Conservation (phyloP, 257 asterid genomes). For the Misopates orontium region DNA sequence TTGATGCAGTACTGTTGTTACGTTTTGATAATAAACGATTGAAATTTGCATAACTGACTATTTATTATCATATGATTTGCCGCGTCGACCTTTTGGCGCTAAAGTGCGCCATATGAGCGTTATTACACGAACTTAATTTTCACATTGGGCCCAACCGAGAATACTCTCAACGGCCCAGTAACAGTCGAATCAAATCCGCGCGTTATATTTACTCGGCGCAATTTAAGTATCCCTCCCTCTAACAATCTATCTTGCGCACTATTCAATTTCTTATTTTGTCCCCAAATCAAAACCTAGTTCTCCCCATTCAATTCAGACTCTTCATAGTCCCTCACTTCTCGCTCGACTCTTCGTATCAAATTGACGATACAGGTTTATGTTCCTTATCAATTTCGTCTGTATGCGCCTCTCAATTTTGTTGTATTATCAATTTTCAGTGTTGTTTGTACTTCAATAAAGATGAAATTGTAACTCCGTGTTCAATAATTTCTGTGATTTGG, state of each 20-base stretch:
- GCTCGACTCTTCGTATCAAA: background rate
- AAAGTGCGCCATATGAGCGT: background rate
- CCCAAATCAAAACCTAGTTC: constrained; percentile 7
- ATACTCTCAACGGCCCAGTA: constrained; percentile 1
- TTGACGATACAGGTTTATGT: background rate
- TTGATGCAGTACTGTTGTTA: too few relatives aligned
- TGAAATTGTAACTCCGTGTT: too few relatives aligned
- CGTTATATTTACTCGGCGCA: too few relatives aligned
- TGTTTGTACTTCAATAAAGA: background rate
- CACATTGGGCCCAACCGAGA: background rate
- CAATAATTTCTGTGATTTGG: background rate
- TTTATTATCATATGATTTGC: too few relatives aligned
- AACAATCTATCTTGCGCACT: too few relatives aligned
- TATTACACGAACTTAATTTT: too few relatives aligned
- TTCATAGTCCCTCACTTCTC: background rate
- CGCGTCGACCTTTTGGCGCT: background rate
- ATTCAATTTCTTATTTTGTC: background rate
- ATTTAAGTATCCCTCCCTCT: too few relatives aligned
- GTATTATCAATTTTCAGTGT: background rate
- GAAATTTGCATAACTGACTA: too few relatives aligned
- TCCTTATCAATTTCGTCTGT: background rate
- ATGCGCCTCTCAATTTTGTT: background rate
- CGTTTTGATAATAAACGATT: too few relatives aligned
- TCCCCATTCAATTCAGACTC: background rate
- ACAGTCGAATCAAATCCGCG: background rate